phyloP scores from a whole-genome alignment of 2,329 filamentous ascomycete genomes.

The Pseudocercospora musae region DNA sequence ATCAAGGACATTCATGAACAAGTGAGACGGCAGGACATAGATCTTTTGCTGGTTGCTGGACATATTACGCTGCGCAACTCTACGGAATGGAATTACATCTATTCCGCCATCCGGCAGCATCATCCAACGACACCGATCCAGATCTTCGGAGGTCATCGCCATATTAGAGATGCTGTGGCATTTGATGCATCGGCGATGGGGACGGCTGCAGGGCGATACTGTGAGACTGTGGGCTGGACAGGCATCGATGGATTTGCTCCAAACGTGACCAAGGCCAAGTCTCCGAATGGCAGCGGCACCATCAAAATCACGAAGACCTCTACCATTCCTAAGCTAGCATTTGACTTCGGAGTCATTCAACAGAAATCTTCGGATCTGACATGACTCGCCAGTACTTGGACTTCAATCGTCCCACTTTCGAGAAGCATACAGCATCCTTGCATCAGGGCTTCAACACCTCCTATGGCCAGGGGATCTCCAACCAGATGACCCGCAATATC shows the following conservation, averaged over 20 bases:
- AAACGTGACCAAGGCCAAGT: slow-evolving; percentile 41
- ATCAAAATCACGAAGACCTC: slow-evolving; percentile 33
- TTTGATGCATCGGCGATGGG: slow-evolving; percentile 61
- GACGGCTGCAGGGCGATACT: slow-evolving; percentile 62
- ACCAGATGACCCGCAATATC: slow-evolving; percentile 18
- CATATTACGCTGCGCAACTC: slow-evolving; percentile 56
- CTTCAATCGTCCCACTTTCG: slow-evolving; percentile 65
- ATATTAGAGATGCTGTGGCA: slow-evolving; percentile 61
- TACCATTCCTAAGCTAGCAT: slow-evolving; percentile 3
- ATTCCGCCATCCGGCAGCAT: slow-evolving; percentile 56
- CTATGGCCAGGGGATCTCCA: slow-evolving; percentile 17
- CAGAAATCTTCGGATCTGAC: slow-evolving; percentile 27
- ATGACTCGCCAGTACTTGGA: slow-evolving; percentile 64
- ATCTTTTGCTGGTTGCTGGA: slow-evolving; percentile 62
- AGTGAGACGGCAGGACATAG: slow-evolving; percentile 56
- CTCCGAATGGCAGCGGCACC: slow-evolving; percentile 39
- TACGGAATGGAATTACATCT: slow-evolving; percentile 49
- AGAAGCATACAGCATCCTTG: slow-evolving; percentile 53
- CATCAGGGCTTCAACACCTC: slow-evolving; percentile 20
- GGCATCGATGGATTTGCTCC: slow-evolving; percentile 58
- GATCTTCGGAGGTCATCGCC: slow-evolving; percentile 51
- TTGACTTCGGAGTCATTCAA: slow-evolving; percentile 16
- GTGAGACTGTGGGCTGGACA: slow-evolving; percentile 66
- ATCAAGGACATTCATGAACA: slow-evolving; percentile 41
- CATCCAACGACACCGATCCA: slow-evolving; percentile 60